These are phyloP conservation scores for Verticillium dahliae DNA, from an alignment of 2,329 filamentous ascomycete genomes.

Conservation along the genomic window DNA sequence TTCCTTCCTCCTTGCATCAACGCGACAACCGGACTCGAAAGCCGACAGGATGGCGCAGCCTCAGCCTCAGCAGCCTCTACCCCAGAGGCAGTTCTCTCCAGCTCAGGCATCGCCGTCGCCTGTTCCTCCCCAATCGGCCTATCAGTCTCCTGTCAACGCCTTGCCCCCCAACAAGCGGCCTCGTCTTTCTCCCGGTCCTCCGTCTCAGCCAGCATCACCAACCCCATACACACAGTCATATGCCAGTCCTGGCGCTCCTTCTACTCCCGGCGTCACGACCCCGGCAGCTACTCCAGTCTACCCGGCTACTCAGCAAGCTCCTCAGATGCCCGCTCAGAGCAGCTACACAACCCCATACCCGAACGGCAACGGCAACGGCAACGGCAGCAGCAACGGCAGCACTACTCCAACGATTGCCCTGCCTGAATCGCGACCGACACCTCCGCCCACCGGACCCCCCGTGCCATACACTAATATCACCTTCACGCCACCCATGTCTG, in stretches of 20 bases:
- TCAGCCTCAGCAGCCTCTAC: conserved; percentile 39
- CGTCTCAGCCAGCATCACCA: conserved; percentile 56
- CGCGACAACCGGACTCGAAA: conserved; percentile 1
- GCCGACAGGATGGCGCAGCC: conserved; percentile 49
- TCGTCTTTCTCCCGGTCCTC: conserved; percentile 61
- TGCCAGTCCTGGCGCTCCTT: conserved; percentile 35
- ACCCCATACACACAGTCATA: conserved; percentile 48
- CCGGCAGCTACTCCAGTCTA: conserved; percentile 28
- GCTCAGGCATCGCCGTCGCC: conserved; percentile 52
- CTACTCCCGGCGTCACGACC: conserved; percentile 30
- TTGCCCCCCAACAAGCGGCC: conserved; percentile 69
- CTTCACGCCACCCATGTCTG: conserved; percentile 8
- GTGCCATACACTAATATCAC: conserved; percentile 14
- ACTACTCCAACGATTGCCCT: conserved; percentile 16
- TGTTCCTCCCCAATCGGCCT: conserved; percentile 38
- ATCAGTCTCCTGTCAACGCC: conserved; percentile 27
- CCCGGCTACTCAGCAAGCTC: conserved; percentile 11
- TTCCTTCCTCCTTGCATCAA: conserved; percentile 5
- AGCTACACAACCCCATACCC: conserved; percentile 30
- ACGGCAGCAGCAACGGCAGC: conserved; percentile 25
- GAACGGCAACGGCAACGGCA: conserved; percentile 25
- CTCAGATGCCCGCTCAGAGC: conserved; percentile 8
- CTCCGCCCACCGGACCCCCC: conserved; percentile 9
- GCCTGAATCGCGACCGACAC: conserved; percentile 13
- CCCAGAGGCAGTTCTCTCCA: conserved; percentile 54